Percentiles rank a stretch among this genome's conserved stretches.
These are phyloP conservation scores for Liriodendron chinense DNA, from an alignment of 164 flowering plant genomes.

Conservation along the genomic window DNA sequence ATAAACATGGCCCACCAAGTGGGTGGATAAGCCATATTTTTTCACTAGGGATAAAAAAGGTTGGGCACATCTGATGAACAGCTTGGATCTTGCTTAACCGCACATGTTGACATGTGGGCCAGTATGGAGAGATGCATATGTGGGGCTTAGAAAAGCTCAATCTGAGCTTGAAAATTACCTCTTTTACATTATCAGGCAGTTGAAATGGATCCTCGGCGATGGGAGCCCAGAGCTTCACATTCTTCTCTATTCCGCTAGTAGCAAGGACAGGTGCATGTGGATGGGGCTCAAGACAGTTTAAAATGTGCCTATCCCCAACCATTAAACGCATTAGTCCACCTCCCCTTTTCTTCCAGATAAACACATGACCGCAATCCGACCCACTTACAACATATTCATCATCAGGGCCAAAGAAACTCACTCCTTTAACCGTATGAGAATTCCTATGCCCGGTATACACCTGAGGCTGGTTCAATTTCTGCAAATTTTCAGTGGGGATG, in stretches of 20 bases:
- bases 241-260: slow-evolving; percentile 56
- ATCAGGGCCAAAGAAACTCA: slow-evolving; percentile 65
- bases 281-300: slow-evolving; percentile 68
- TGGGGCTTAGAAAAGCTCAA: background rate
- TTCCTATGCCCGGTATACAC: slow-evolving; percentile 69
- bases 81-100: no score
- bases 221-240: slow-evolving; percentile 68
- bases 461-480: slow-evolving; percentile 35
- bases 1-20: no score
- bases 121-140: background rate
- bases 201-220: slow-evolving; percentile 28
- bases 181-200: slow-evolving; percentile 42
- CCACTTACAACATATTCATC: slow-evolving; percentile 74
- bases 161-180: slow-evolving; percentile 32
- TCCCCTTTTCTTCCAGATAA: slow-evolving; percentile 69
- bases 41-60: no score
- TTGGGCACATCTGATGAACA: no score
- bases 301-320: slow-evolving; percentile 51
- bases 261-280: slow-evolving; percentile 60
- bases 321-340: slow-evolving; percentile 51
- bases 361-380: slow-evolving; percentile 76
- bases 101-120: background rate
- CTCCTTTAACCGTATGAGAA: slow-evolving; percentile 64
- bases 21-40: no score
- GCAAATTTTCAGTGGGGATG: slow-evolving; percentile 23